Conservation (phyloP, 2,329 filamentous ascomycete genomes). For the Botryotinia convoluta region DNA sequence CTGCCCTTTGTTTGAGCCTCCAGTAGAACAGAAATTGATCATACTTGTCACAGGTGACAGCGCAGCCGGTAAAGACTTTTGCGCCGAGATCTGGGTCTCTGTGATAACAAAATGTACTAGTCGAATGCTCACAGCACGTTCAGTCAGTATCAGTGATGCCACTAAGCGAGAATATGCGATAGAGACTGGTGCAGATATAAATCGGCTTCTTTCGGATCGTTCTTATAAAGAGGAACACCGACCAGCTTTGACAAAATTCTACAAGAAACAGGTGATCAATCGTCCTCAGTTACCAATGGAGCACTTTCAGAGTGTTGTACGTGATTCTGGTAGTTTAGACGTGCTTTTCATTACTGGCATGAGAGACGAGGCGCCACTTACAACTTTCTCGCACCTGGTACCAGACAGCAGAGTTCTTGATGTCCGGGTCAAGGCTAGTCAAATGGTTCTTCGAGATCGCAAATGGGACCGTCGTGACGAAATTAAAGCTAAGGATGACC, state of each 20-base stretch:
- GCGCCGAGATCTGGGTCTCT: slow-evolving; percentile 51
- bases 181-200: slow-evolving; percentile 47
- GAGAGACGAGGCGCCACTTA: slow-evolving; percentile 56
- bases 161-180: slow-evolving; percentile 57
- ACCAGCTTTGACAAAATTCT: slow-evolving; percentile 51
- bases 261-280: slow-evolving; percentile 44
- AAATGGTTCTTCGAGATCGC: slow-evolving; percentile 40
- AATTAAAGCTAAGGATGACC: slow-evolving; percentile 18
- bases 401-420: slow-evolving; percentile 53
- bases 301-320: slow-evolving; percentile 46
- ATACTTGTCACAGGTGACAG: slow-evolving; percentile 51
- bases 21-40: slow-evolving; percentile 45
- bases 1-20: slow-evolving; percentile 50
- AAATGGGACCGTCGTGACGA: slow-evolving; percentile 32
- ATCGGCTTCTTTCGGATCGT: slow-evolving; percentile 51
- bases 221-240: slow-evolving; percentile 62
- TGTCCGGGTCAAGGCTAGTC: slow-evolving; percentile 46
- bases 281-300: slow-evolving; percentile 47
- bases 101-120: slow-evolving; percentile 37
- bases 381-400: slow-evolving; percentile 53
- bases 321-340: slow-evolving; percentile 44
- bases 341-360: slow-evolving; percentile 56
- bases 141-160: slow-evolving; percentile 55
- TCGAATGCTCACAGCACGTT: slow-evolving; percentile 41
- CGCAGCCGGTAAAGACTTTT: slow-evolving; percentile 60